phyloP scores from a whole-genome alignment of 345 rosid genomes.

The Boechera divaricarpa region DNA sequence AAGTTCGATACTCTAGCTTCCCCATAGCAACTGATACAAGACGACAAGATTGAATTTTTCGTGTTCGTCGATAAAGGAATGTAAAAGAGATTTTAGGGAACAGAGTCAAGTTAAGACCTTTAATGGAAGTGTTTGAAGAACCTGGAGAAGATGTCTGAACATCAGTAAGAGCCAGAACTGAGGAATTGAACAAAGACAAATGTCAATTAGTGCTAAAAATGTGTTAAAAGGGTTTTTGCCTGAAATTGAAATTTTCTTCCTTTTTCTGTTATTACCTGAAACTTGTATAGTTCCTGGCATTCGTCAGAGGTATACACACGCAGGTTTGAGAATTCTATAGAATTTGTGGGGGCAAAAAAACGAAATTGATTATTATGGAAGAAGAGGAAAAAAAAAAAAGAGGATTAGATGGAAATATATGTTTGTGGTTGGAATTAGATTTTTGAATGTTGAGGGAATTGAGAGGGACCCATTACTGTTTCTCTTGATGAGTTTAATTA shows the following conservation, averaged over 20 bases:
- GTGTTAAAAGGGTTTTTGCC: neutral
- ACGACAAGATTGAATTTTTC: conserved; percentile 8
- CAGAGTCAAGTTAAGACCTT: conserved; percentile 54
- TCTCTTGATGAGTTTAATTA: conserved; percentile 12
- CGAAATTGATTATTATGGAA: conserved; percentile 24
- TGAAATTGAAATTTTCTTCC: conserved; percentile 37
- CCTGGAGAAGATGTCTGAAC: conserved; percentile 55
- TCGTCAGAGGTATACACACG: conserved; percentile 26
- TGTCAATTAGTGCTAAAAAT: conserved; percentile 1
- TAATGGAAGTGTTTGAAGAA: conserved; percentile 56
- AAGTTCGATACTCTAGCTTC: conserved; percentile 64
- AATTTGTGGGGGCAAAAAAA: neutral
- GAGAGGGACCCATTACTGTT: conserved; percentile 51
- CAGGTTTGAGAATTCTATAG: neutral
- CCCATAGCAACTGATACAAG: conserved; percentile 77
- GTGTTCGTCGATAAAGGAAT: neutral
- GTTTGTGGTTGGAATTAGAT: conserved; percentile 57
- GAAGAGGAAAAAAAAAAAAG: conserved; percentile 29
- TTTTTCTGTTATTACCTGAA: conserved; percentile 59
- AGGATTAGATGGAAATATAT: conserved; percentile 52
- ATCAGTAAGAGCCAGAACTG: conserved; percentile 68
- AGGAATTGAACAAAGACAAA: conserved; percentile 28
- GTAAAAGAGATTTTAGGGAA: neutral
- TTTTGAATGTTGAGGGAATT: conserved; percentile 30
- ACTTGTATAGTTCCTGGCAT: conserved; percentile 97